A percentile compares a stretch with the other conserved stretches of the same genome.
Evolutionary conservation across 2,329 filamentous ascomycete species (phyloP).

Genomic region (Trichocomaceae sp.): DNA sequence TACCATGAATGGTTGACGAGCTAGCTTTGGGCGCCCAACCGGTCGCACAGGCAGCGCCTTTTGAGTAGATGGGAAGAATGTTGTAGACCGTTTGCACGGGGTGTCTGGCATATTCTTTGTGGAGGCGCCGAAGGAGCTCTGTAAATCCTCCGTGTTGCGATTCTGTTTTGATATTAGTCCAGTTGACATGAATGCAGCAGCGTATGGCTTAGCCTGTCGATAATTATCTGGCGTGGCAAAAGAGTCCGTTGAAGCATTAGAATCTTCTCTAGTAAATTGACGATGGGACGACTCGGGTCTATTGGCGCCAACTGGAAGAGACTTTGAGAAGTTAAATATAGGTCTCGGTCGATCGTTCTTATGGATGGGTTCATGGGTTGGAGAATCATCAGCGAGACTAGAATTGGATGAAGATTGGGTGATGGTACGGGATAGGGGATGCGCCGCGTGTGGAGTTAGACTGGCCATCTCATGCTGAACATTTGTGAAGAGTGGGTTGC

Average conservation of each 20-base stretch:
- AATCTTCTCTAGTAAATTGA: conserved; percentile 44
- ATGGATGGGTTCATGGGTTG: conserved; percentile 54
- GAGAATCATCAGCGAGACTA: conserved; percentile 67
- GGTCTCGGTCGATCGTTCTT: conserved; percentile 49
- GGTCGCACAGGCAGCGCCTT: conserved; percentile 52
- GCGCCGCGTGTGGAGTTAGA: conserved; percentile 47
- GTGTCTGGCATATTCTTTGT: conserved; percentile 81
- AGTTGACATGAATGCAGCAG: conserved; percentile 86
- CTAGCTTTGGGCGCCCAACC: conserved; percentile 55
- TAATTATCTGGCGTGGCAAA: conserved; percentile 72
- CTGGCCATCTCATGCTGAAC: conserved; percentile 24
- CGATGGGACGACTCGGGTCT: conserved; percentile 42
- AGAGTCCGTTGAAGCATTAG: conserved; percentile 44
- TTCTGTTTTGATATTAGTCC: conserved; percentile 94
- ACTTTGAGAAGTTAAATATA: conserved; percentile 62
- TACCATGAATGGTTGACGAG: conserved; percentile 66
- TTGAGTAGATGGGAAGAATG: conserved; percentile 59
- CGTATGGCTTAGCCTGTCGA: conserved; percentile 68
- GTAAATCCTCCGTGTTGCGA: conserved; percentile 65
- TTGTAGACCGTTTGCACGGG: conserved; percentile 80
- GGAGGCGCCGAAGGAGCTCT: conserved; percentile 39
- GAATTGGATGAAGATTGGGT: conserved; percentile 82
- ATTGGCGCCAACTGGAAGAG: conserved; percentile 61
- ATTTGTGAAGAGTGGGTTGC: conserved; percentile 35
- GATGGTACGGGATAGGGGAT: conserved; percentile 79